phyloP scores from a whole-genome alignment of 2,329 filamentous ascomycete species.

The Colletotrichum sp. region DNA sequence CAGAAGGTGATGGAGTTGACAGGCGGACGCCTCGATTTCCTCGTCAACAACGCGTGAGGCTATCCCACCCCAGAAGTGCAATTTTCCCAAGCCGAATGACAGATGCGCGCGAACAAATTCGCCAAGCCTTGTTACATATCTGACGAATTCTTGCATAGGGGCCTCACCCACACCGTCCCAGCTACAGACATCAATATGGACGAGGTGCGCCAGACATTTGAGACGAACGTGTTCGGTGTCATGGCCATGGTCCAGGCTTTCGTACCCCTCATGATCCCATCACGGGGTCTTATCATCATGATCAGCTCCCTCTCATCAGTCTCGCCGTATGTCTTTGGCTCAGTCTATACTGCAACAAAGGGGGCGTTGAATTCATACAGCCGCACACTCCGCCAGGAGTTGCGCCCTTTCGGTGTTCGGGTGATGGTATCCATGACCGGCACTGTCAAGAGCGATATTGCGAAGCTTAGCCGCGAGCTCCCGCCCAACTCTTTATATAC shows the following conservation, averaged over 20 bases:
- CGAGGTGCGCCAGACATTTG: conserved; percentile 58
- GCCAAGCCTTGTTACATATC: background rate
- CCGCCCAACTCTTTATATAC: conserved; percentile 52
- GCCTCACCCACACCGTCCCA: conserved; percentile 55
- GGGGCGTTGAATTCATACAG: conserved; percentile 58
- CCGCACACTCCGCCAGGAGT: conserved; percentile 57
- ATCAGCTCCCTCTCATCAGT: conserved; percentile 57
- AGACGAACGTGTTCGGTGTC: conserved; percentile 62
- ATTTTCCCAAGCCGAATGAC: background rate
- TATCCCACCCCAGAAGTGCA: background rate
- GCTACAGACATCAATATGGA: conserved; percentile 56
- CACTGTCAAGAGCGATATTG: conserved; percentile 57
- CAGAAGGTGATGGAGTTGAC: conserved; percentile 52
- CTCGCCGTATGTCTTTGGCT: conserved; percentile 57
- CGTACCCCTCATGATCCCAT: conserved; percentile 50
- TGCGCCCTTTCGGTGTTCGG: conserved; percentile 58
- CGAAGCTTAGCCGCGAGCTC: conserved; percentile 44
- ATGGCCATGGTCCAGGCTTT: conserved; percentile 62
- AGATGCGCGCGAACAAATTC: background rate
- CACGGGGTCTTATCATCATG: conserved; percentile 59
- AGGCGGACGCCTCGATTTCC: conserved; percentile 58
- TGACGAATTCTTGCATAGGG: conserved; percentile 37
- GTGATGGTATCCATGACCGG: conserved; percentile 63
- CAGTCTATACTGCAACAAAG: conserved; percentile 61
- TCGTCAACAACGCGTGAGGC: conserved; percentile 65